Base-by-base conservation (phyloP, 139 green algal species). In the Chlorella sp. region DNA sequence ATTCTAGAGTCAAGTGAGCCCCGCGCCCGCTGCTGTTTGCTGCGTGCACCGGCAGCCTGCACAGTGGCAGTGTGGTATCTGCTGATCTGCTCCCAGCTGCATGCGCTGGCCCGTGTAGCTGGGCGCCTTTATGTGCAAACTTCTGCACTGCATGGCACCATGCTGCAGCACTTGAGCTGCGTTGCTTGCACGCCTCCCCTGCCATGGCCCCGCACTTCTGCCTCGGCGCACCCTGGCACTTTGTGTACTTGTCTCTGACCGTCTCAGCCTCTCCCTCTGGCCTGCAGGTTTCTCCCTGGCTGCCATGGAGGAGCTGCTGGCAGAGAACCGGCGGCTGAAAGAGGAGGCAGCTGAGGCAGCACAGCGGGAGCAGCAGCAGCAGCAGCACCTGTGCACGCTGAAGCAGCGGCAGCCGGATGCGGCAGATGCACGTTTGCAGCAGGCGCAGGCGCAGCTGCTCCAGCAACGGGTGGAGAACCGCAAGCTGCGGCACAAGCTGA, bases 291-390 rank as follows among this genome's bases (percentile, higher is more conserved):
- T 92, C 85, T 91, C 86, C 14, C 40, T 92, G 39, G 16, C 36
- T 64, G 87, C 61, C 26, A 32, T 92, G 48, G 90, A 92, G 89
- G 80, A 92, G 81, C 61, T 92, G 66, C 32, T 92, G 21, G 79
- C 48, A 18, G 89, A 91, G 78, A 89, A 86, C 68, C 66, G 86
- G 42, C 75, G 66, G 42, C 81, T 91, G 32, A 83, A 48, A 22
- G 78, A 61, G 34, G 57, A 34, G 21, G 81, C 57, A 34, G 81
- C 60, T 57, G 30, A 68, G 80, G 32, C 48, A 48, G 36, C 36
- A 15, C 80, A 40, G 68, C 82, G 19, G 34, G 30, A 53, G 18
- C 48, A 39, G 48, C 2, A 30, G 82, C 60, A 57, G 82, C 82
- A 87, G 83, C 83, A 66, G 64, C 7, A 19, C 24, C 22, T 64